These are phyloP conservation scores for Chlorella sp. DNA, from an alignment of 139 green algal species.

Conservation along the genomic window DNA sequence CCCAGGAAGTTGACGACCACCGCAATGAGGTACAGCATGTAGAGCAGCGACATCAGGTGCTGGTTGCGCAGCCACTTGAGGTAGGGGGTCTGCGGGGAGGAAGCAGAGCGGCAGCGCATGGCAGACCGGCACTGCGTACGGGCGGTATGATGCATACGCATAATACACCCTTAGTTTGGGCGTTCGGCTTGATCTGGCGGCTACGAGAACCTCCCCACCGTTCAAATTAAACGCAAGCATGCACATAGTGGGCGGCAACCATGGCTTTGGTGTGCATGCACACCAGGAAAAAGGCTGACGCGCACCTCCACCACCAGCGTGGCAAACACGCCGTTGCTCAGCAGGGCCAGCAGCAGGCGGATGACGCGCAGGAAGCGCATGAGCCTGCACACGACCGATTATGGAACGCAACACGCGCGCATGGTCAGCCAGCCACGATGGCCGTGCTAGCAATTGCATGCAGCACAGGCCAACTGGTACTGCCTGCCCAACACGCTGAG, in stretches of 20 bases:
- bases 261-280: background rate
- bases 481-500: background rate
- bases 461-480: too few species aligned
- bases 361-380: conserved; percentile 42
- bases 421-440: too few species aligned
- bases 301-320: conserved; percentile 9
- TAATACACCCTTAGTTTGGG: too few species aligned
- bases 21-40: conserved; percentile 18
- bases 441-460: too few species aligned
- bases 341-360: conserved; percentile 23
- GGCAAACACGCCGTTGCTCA: conserved; percentile 5
- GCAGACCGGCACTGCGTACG: too few species aligned
- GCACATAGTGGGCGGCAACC: too few species aligned
- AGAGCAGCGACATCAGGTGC: background rate
- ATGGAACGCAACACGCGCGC: background rate
- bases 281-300: background rate
- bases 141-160: too few species aligned
- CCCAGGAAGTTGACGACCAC: conserved; percentile 59
- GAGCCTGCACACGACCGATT: conserved; percentile 6
- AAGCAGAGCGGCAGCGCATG: background rate
- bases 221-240: too few species aligned
- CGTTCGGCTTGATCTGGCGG: too few species aligned
- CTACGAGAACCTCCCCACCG: too few species aligned
- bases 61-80: conserved; percentile 22
- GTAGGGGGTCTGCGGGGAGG: background rate